Conservation (phyloP, 768 basidiomycete genomes). For the Auricularia sp. region DNA sequence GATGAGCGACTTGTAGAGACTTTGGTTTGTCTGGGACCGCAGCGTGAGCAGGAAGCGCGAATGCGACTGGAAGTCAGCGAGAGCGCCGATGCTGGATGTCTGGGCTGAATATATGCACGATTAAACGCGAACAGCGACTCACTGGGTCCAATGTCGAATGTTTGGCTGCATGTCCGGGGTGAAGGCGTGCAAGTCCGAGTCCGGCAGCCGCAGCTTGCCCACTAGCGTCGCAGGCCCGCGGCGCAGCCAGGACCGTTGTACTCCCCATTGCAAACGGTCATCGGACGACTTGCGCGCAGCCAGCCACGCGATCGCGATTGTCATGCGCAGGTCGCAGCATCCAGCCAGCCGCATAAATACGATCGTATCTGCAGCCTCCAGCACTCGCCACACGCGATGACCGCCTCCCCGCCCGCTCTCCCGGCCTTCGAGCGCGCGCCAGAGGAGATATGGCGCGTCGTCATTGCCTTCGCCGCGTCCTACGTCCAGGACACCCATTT, state of each 20-base stretch:
- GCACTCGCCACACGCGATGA: background rate
- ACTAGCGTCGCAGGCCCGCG: background rate
- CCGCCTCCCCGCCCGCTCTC: background rate
- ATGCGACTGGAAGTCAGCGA: slow-evolving; percentile 29
- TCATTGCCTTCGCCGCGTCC: background rate
- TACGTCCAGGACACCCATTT: background rate
- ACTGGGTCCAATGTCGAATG: background rate
- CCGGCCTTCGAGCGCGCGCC: background rate
- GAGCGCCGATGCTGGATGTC: slow-evolving; percentile 9
- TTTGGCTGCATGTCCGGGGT: too few relatives aligned
- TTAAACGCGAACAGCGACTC: background rate
- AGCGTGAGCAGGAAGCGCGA: slow-evolving; percentile 51
- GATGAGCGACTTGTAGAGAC: slow-evolving; percentile 27
- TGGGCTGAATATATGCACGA: background rate
- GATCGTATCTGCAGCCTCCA: background rate
- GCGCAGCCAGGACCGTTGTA: background rate
- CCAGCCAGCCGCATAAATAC: background rate
- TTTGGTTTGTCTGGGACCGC: slow-evolving; percentile 32
- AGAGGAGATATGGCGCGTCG: background rate
- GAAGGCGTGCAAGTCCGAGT: too few relatives aligned
- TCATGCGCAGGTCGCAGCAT: background rate
- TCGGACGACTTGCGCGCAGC: background rate
- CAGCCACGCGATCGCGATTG: background rate
- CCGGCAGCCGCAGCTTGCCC: background rate
- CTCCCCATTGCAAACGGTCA: background rate